phyloP scores from a whole-genome alignment of 305 asterid genomes.

The Solanum hybrid region DNA sequence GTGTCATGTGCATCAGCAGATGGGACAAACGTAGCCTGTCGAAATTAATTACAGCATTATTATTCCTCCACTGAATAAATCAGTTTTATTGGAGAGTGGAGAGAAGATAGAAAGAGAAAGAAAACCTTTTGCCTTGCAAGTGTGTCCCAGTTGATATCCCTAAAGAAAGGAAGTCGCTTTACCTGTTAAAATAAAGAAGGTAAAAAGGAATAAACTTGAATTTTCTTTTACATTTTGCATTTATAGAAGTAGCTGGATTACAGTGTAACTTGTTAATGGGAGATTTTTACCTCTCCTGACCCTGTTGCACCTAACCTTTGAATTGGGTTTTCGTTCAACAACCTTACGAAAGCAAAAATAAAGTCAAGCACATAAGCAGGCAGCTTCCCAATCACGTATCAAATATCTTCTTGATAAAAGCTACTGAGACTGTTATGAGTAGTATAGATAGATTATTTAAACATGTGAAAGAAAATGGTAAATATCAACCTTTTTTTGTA shows the following conservation, averaged over 20 bases:
- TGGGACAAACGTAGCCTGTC: constrained; percentile 91
- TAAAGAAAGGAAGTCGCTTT: constrained; percentile 64
- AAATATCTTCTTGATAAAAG: not conserved
- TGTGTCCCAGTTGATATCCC: constrained; percentile 84
- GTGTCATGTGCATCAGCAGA: constrained; percentile 81
- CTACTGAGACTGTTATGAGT: not conserved
- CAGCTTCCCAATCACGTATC: not conserved
- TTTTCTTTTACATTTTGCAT: constrained; percentile 7
- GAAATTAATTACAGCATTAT: constrained; percentile 11
- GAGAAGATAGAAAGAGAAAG: constrained; percentile 10
- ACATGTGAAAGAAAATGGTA: not conserved
- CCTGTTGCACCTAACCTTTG: constrained; percentile 97
- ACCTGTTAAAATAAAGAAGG: constrained; percentile 45
- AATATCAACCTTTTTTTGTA: not conserved
- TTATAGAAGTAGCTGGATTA: constrained; percentile 4
- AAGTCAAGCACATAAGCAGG: constrained; percentile 6
- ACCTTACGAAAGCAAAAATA: constrained; percentile 36
- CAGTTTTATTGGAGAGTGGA: not conserved
- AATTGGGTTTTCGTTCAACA: constrained; percentile 77
- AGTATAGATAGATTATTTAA: not conserved
- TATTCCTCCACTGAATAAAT: not conserved
- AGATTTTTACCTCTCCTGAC: constrained; percentile 56
- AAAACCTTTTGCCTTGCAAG: constrained; percentile 92
- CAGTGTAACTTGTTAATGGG: not conserved
- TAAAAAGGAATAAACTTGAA: not conserved